These are phyloP conservation scores for Didymella pinodella DNA, from an alignment of 2,329 filamentous ascomycete genomes.

Conservation along the genomic window DNA sequence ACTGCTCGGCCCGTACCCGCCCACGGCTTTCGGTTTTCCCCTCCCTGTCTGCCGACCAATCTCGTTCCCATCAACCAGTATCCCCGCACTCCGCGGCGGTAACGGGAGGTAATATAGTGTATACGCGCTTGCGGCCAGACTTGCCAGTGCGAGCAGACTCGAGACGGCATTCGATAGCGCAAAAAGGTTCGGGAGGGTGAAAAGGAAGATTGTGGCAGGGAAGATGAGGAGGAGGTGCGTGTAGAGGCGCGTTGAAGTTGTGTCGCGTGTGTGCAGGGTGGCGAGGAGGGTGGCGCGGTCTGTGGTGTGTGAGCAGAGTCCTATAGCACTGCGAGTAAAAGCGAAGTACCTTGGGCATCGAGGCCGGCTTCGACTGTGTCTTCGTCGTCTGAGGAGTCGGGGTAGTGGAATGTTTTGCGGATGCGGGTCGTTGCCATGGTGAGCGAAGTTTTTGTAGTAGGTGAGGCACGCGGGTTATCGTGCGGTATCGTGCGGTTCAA, in stretches of 20 bases:
- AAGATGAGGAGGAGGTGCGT: slow-evolving; percentile 64
- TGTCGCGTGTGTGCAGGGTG: slow-evolving; percentile 49
- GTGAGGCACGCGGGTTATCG: background rate
- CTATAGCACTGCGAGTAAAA: background rate
- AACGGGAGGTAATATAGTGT: slow-evolving; percentile 66
- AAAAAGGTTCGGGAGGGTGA: slow-evolving; percentile 63
- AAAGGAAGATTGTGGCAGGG: slow-evolving; percentile 63
- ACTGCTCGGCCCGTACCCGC: slow-evolving; percentile 20
- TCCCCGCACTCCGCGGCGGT: slow-evolving; percentile 37
- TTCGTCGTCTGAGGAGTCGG: slow-evolving; percentile 63
- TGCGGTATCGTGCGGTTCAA: background rate
- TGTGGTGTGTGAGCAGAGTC: slow-evolving; percentile 17
- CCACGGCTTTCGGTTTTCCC: slow-evolving; percentile 23
- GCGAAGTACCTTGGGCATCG: slow-evolving; percentile 74
- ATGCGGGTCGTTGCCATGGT: slow-evolving; percentile 67
- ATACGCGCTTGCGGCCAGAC: slow-evolving; percentile 69
- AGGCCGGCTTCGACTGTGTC: slow-evolving; percentile 68
- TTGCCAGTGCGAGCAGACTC: slow-evolving; percentile 67
- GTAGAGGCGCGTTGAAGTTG: slow-evolving; percentile 57
- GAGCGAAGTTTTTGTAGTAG: background rate
- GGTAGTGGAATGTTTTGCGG: slow-evolving; percentile 80
- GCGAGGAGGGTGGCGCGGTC: slow-evolving; percentile 41
- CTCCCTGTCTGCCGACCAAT: background rate
- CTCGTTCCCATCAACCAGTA: background rate
- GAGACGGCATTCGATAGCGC: slow-evolving; percentile 52